These are phyloP conservation scores for Alloteropsis angusta DNA, from an alignment of 202 grass and related monocot genomes.

Conservation along the genomic window DNA sequence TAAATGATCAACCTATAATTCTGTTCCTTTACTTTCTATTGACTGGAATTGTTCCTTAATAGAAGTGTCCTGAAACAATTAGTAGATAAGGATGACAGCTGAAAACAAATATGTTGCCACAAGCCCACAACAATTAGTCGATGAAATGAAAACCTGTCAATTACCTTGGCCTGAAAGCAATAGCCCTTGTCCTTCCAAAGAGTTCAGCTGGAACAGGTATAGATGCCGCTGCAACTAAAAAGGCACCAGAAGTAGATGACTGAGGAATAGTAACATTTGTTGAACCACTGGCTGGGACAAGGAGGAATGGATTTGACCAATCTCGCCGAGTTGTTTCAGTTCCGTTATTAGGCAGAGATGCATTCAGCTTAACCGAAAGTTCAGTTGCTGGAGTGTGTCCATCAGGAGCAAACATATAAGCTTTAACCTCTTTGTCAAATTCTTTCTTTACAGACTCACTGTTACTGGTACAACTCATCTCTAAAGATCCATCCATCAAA, in stretches of 20 bases:
- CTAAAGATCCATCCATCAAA: constrained; percentile 43
- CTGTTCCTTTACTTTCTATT: constrained; percentile 28
- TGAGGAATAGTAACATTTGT: constrained; percentile 60
- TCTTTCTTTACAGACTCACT: constrained; percentile 36
- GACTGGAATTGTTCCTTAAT: background rate
- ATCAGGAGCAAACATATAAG: constrained; percentile 72
- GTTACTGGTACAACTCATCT: constrained; percentile 26
- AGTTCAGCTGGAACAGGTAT: constrained; percentile 78
- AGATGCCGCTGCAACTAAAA: constrained; percentile 67
- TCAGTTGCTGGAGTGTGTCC: constrained; percentile 66
- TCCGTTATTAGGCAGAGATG: constrained; percentile 42
- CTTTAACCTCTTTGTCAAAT: constrained; percentile 48
- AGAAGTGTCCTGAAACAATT: background rate
- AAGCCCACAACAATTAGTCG: background rate
- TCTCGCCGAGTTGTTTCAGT: constrained; percentile 40
- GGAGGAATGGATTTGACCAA: constrained; percentile 83
- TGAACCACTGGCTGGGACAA: constrained; percentile 75
- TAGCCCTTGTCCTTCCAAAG: constrained; percentile 78
- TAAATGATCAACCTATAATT: background rate
- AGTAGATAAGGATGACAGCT: background rate
- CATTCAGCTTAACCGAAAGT: constrained; percentile 77
- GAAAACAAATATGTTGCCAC: constrained; percentile 13
- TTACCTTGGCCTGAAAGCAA: constrained; percentile 95
- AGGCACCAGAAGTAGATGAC: constrained; percentile 59
- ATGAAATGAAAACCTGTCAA: constrained; percentile 21